Base-by-base conservation (phyloP, 129 eudicot species). In the Smallanthus sonchifolius region DNA sequence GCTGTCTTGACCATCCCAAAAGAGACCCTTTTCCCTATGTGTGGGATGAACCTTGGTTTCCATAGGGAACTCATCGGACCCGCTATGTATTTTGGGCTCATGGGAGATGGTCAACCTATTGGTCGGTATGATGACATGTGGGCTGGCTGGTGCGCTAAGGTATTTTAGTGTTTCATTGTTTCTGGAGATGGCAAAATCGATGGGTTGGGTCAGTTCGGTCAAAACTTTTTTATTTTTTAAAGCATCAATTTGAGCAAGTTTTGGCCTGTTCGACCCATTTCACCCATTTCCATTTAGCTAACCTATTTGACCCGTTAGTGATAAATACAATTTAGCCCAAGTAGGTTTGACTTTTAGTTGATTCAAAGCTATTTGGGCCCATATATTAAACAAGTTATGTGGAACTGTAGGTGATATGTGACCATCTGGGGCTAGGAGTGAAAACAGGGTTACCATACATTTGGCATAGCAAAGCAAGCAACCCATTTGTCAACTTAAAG, bases 81-180 rank as follows among this genome's bases (percentile, higher is more conserved):
- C 34, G 96, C 92, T 38, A 89, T 89, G 96, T 89, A 89, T 56
- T 89, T 86, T 63, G 96, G 96, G 47, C 96, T 89, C 75, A 89
- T 89, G 96, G 92, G 96, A 24, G 91, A 89, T 11, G 89, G 92
- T 28, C 96, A 89, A 73, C 96, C 96, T 20, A 89, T 89, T 67
- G 96, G 96, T 24, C 64, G 92, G 10, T 89, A 89, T 7, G 92
- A 89, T 24, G 96, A 89, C 77, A 89, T 89, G 96, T 89, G 96
- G 96, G 89, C 92, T 30, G 96, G 91, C 14, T 89, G 92, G 96
- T 89, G 96, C 64, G 72, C 85, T 36, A 86, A 86, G 96, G 96
- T 85, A 79, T 19, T 30, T 5, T 48, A 16, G 2, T 20, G 44
- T 56, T 66, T 17, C 35, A 66, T 66, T 66, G 37, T 66, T 66